Conservation (phyloP, 2,329 filamentous ascomycete species). For the Lecanicillium sp. region DNA sequence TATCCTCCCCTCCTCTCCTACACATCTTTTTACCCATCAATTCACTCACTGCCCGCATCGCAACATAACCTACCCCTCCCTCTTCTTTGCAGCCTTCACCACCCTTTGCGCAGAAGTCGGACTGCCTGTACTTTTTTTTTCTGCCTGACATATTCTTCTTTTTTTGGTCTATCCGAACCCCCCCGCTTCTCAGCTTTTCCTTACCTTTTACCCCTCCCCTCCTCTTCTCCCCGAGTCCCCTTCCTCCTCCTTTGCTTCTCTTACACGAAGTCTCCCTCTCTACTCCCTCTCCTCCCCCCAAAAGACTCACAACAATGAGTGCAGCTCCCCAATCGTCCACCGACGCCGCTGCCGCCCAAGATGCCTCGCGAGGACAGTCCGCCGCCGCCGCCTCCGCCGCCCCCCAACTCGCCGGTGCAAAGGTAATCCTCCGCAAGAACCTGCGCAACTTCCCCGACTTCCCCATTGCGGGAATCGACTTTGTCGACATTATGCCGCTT, state of each 20-base stretch:
- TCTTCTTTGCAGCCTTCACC: slow-evolving; percentile 1
- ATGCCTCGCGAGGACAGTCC: slow-evolving; percentile 58
- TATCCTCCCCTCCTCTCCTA: not conserved
- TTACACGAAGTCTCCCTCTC: not conserved
- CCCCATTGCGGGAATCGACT: slow-evolving; percentile 83
- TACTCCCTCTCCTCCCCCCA: not conserved
- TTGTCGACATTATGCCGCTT: slow-evolving; percentile 96
- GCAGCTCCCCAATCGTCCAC: slow-evolving; percentile 10
- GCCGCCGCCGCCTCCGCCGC: slow-evolving; percentile 51
- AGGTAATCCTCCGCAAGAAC: slow-evolving; percentile 61
- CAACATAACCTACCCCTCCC: not conserved
- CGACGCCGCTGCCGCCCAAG: slow-evolving; percentile 29
- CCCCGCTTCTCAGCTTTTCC: slow-evolving; percentile 1
- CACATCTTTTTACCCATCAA: not conserved
- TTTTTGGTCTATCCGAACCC: not conserved
- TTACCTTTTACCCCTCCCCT: not conserved
- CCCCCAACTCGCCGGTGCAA: slow-evolving; percentile 59
- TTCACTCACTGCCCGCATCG: not conserved
- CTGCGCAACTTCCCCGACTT: slow-evolving; percentile 89
- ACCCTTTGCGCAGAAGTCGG: not conserved
- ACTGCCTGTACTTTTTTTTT: slow-evolving; percentile 3
- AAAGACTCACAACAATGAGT: not conserved
- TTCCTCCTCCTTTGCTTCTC: not conserved
- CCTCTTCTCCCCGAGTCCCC: not conserved
- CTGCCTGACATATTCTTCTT: slow-evolving; percentile 2